A percentile compares a stretch with the other conserved stretches of the same genome.
phyloP scores from a whole-genome alignment of 2,329 filamentous ascomycete species.

The Onygena corvina region DNA sequence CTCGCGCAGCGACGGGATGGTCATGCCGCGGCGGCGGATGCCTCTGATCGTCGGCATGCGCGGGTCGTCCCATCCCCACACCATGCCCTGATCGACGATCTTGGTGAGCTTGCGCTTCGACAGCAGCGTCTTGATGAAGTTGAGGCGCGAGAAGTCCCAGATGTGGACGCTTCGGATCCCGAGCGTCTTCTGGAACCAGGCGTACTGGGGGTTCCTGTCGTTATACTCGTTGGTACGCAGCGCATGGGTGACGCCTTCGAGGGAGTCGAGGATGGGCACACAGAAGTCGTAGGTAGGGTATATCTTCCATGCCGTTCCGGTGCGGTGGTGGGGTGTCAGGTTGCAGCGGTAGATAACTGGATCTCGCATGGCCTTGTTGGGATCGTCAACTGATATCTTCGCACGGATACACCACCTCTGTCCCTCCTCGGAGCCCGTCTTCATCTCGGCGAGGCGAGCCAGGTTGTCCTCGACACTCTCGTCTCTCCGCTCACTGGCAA shows the following conservation, averaged over 20 bases:
- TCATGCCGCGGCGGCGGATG: conserved; percentile 33
- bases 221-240: conserved; percentile 44
- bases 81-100: conserved; percentile 37
- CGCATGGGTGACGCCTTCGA: conserved; percentile 48
- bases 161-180: conserved; percentile 37
- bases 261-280: conserved; percentile 44
- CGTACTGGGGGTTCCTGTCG: conserved; percentile 34
- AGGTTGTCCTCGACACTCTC: conserved; percentile 71
- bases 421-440: conserved; percentile 66
- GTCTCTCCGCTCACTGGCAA: conserved; percentile 69
- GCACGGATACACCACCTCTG: conserved; percentile 82
- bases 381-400: conserved; percentile 81
- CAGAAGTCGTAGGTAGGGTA: conserved; percentile 52
- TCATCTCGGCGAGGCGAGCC: conserved; percentile 86
- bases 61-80: conserved; percentile 43
- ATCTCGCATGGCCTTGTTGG: conserved; percentile 91
- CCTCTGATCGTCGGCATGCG: conserved; percentile 41
- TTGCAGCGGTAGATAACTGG: conserved; percentile 97
- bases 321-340: conserved; percentile 49
- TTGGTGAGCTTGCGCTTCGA: conserved; percentile 43
- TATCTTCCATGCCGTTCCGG: conserved; percentile 52
- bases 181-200: conserved; percentile 40
- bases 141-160: conserved; percentile 44
- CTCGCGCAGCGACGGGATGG: conserved; percentile 23
- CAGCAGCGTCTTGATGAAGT: conserved; percentile 40